These are phyloP conservation scores for Cinchona pubescens DNA, from an alignment of 257 asterid species.

Conservation along the genomic window DNA sequence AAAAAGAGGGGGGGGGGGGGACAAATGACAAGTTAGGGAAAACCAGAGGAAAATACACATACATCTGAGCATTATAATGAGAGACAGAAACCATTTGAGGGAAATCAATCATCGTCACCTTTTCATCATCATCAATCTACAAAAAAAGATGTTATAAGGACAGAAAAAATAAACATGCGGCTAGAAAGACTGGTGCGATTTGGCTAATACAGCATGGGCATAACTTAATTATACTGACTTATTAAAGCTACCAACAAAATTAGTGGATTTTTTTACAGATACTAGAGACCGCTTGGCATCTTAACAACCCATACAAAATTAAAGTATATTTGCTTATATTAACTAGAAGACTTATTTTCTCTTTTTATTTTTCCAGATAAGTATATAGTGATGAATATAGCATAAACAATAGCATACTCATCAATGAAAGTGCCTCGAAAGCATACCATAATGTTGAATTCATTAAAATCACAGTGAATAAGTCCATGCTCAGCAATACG, in stretches of 20 bases:
- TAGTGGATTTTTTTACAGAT: background rate
- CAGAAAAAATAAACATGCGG: background rate
- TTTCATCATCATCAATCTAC: conserved; percentile 92
- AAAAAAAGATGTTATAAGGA: conserved; percentile 10
- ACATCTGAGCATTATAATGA: conserved; percentile 88
- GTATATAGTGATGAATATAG: background rate
- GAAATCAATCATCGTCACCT: conserved; percentile 87
- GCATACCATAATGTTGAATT: conserved; percentile 84
- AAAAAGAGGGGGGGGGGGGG: no score
- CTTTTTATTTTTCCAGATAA: background rate
- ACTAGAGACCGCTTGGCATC: background rate
- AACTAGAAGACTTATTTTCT: background rate
- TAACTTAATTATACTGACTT: background rate
- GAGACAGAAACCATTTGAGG: conserved; percentile 98
- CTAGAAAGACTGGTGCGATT: background rate
- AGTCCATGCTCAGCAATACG: conserved; percentile 97
- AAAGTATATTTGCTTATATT: no score
- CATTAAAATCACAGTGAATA: conserved; percentile 95
- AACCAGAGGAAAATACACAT: conserved; percentile 22
- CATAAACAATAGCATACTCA: background rate
- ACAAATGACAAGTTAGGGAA: background rate
- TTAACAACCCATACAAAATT: background rate
- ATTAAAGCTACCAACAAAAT: background rate
- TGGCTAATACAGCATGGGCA: background rate
- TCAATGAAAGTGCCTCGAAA: conserved; percentile 14